Evolutionary conservation across 2,329 filamentous ascomycete species (phyloP).

Genomic region (Hymenotorrendiella dingleyae): DNA sequence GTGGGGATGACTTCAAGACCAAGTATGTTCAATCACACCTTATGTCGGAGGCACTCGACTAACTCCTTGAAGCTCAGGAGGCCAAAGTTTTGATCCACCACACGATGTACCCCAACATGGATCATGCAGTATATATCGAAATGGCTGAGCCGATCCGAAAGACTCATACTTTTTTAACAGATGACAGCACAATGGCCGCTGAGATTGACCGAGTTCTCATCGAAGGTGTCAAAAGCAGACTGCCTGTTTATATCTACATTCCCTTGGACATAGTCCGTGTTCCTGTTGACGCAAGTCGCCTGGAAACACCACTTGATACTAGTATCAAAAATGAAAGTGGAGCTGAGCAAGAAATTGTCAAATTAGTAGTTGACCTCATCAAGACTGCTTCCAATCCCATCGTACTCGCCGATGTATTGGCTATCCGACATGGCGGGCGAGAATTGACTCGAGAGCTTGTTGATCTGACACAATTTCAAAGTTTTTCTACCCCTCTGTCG

Average conservation of each 20-base stretch:
- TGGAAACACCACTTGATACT: conserved; percentile 25
- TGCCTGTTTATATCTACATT: conserved; percentile 51
- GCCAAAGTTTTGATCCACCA: conserved; percentile 43
- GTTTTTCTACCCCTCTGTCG: conserved; percentile 41
- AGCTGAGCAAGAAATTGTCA: conserved; percentile 29
- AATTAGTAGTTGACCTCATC: conserved; percentile 36
- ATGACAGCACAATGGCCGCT: conserved; percentile 54
- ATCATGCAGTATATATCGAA: conserved; percentile 45
- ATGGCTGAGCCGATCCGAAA: conserved; percentile 38
- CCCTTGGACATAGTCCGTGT: conserved; percentile 46
- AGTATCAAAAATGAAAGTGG: conserved; percentile 18
- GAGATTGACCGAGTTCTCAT: conserved; percentile 46
- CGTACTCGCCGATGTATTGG: conserved; percentile 48
- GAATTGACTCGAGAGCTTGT: conserved; percentile 34
- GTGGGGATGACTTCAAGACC: conserved; percentile 37
- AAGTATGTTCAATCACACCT: conserved; percentile 16
- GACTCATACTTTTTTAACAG: conserved; percentile 34
- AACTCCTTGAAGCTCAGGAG: conserved; percentile 40
- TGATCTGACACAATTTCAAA: conserved; percentile 39
- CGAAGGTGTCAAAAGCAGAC: conserved; percentile 45
- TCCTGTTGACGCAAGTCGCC: conserved; percentile 29
- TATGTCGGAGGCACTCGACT: no score
- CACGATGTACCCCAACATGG: conserved; percentile 51
- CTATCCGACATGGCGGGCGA: conserved; percentile 21
- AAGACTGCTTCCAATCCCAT: conserved; percentile 41